Conservation (phyloP, 2,329 filamentous ascomycete species). For the Apiospora koreana region DNA sequence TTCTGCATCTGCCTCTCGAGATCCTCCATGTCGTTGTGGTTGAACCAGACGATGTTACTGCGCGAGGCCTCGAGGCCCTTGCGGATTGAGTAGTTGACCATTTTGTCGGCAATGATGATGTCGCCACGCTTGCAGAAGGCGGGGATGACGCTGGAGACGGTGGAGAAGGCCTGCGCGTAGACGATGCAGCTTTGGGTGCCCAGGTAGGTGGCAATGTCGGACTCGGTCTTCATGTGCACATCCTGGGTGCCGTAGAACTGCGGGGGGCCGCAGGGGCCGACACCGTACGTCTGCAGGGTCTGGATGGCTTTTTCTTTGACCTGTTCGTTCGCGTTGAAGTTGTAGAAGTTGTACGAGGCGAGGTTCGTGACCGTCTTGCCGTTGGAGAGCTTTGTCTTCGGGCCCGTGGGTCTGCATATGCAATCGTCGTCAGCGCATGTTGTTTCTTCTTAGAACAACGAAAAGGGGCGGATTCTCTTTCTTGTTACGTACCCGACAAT, state of each 20-base stretch:
- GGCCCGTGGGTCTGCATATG: constrained; percentile 72
- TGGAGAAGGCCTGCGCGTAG: constrained; percentile 94
- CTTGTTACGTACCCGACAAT: constrained; percentile 72
- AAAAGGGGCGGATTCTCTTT: neutral
- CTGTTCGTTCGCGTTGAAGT: constrained; percentile 88
- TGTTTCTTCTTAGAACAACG: neutral
- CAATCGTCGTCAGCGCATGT: neutral
- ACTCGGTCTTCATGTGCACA: constrained; percentile 95
- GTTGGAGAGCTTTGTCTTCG: constrained; percentile 84
- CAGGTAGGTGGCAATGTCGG: constrained; percentile 87
- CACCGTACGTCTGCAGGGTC: constrained; percentile 91
- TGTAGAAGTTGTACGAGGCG: constrained; percentile 96
- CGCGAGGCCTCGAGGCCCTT: constrained; percentile 93
- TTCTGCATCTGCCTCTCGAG: constrained; percentile 82
- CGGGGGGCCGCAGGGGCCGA: constrained; percentile 93
- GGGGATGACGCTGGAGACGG: constrained; percentile 94
- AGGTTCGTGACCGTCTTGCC: constrained; percentile 92
- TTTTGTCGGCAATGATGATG: constrained; percentile 92
- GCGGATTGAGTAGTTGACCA: constrained; percentile 89
- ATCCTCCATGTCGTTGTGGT: constrained; percentile 95
- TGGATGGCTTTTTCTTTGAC: constrained; percentile 95
- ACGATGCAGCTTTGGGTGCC: constrained; percentile 89
- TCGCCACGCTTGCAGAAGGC: constrained; percentile 97
- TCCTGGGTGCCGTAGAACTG: constrained; percentile 99
- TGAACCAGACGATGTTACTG: constrained; percentile 89